Base-by-base conservation (phyloP, 1,284 basidiomycete genomes). In the Taiwanofungus camphoratus region DNA sequence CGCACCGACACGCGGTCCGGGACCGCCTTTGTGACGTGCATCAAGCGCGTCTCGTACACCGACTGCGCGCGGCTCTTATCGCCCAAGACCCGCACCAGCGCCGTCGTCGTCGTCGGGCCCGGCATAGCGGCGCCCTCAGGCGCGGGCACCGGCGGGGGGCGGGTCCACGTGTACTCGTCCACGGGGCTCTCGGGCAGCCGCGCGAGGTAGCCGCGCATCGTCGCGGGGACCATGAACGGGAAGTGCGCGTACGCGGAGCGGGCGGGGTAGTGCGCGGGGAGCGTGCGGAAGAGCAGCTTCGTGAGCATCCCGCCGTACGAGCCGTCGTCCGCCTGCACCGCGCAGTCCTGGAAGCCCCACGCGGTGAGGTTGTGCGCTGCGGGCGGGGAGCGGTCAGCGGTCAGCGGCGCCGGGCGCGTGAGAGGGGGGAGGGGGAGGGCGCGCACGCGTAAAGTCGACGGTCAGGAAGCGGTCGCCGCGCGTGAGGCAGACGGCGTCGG, bases 391-490 rank as follows among this genome's bases (percentile, higher is more conserved):
- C 22, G 22, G 11, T 49, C 8, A n/a, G n/a, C n/a, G n/a, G n/a
- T n/a, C n/a, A n/a, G n/a, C n/a, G n/a, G n/a, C n/a, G n/a, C n/a
- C n/a, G n/a, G n/a, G n/a, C n/a, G n/a, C n/a, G n/a, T n/a, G n/a
- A n/a, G n/a, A n/a, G 24, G 26, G 30, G 20, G 21, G 5, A 34
- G 0, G 27, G 29, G 15, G 15, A 20, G 24, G 13, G 26, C 4
- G 52, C 63, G n/a, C 50, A 66, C 66, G 66, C 2, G 83, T 91
- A 53, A 79, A 82, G 48, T 92, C 87, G 19, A 74, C 69, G 0
- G 89, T 92, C 53, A 88, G 65, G 65, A 86, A 92, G n/a, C 83
- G 74, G 57, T 92, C 87, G 7, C 88, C 61, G n/a, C 63, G 58
- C 16, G 69, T 85, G 67, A 92, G 70, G 39, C 75, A 77, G 27